Conservation (phyloP, 768 basidiomycete species). For the Gyrodon lividus region DNA sequence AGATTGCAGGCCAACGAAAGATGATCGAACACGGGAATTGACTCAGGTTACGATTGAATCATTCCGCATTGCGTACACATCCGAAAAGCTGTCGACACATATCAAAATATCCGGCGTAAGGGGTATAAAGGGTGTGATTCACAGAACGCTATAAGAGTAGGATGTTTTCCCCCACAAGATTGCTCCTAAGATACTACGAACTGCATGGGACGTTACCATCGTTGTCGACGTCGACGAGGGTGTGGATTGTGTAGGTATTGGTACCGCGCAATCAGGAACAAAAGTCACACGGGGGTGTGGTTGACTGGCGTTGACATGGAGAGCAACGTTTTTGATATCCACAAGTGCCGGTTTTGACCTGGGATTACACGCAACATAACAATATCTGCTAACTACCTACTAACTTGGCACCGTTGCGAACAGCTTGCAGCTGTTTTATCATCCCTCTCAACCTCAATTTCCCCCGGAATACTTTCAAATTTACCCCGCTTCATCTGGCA, state of each 20-base stretch:
- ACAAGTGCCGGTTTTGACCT: conserved; percentile 31
- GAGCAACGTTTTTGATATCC: conserved; percentile 33
- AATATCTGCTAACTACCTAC: conserved; percentile 12
- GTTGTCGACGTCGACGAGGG: not conserved
- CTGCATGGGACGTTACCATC: too few relatives aligned
- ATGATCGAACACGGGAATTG: conserved; percentile 6
- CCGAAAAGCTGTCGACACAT: conserved; percentile 1
- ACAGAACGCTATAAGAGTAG: too few relatives aligned
- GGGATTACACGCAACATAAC: conserved; percentile 27
- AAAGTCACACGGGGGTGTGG: conserved; percentile 26
- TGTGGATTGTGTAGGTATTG: too few relatives aligned
- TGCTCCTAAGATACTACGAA: too few relatives aligned
- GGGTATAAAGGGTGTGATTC: conserved; percentile 8
- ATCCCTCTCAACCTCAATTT: conserved; percentile 5
- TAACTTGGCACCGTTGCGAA: conserved; percentile 1
- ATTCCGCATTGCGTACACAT: conserved; percentile 4
- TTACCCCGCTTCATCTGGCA: not conserved
- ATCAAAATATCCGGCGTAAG: not conserved
- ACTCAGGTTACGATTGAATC: not conserved
- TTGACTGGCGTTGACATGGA: conserved; percentile 14
- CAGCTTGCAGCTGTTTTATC: not conserved
- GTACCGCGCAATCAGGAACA: conserved; percentile 16
- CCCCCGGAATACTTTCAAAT: not conserved
- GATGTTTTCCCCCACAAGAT: too few relatives aligned
- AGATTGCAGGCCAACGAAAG: not conserved